Evolutionary conservation across 2,329 filamentous ascomycete species (phyloP), one percentile per base, ranked within the genome.

Genomic region (Hirsutella rhossiliensis): DNA sequence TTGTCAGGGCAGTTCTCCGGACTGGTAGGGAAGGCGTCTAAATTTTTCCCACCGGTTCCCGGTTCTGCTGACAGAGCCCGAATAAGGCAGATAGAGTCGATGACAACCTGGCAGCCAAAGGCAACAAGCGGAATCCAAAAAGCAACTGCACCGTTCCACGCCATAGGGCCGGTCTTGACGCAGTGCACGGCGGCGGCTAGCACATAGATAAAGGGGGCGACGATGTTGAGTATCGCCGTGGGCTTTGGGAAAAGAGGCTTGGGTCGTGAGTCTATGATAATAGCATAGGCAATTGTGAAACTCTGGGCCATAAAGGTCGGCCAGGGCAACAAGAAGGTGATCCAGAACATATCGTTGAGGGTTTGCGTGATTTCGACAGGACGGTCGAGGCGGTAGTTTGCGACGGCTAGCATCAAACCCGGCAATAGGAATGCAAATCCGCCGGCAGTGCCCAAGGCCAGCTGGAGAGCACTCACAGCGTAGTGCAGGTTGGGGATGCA

Each of bases 221-320:
- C 6, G 28, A 51, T 43, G n/a, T 49, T 51, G 36, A 49, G 15
- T 11, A 49, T 20, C 12, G 43, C 44, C 7, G 49, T 41, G 15
- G 44, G 28, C 34, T 48, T 51, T n/a, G 49, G 49, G 41, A 51
- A 51, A 2, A 49, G 43, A 3, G 44, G 47, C 4, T 49, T 49
- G 27, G 42, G 41, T 13, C 49, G 45, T 1, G 15, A 32, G 34
- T 51, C 49, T n/a, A 46, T 27, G 11, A 48, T 43, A 17, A 51
- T 46, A 11, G 49, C 47, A 27, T 48, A 51, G 6, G 42, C 49
- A 29, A 49, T 44, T 15, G 47, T 45, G 34, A 49, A 44, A 43
- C 43, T 43, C 32, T 51, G 49, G 1, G 44, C 47, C 44, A 45
- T 45, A 17, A 48, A 47, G 1, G 40, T 41, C 11, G 49, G 49